phyloP scores from a whole-genome alignment of 2,329 filamentous ascomycete species.

The Teratosphaeria pseudoeucalypti region DNA sequence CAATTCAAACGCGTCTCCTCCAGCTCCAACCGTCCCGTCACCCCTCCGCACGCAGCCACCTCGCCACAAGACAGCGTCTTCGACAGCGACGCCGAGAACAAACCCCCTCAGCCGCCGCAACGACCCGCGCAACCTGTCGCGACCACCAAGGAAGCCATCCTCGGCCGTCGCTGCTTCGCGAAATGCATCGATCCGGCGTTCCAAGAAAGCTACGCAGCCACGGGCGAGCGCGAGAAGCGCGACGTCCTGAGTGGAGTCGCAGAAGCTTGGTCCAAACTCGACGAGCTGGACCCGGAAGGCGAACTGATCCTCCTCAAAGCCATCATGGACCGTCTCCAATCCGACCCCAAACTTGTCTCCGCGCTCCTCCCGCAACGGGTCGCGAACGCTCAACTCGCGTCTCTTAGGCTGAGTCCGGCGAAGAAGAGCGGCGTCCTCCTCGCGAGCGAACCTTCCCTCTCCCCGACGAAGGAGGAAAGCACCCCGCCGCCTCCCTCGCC shows the following conservation, averaged over 20 bases:
- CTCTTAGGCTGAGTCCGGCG: slow-evolving; percentile 17
- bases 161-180: slow-evolving; percentile 71
- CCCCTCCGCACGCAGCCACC: slow-evolving; percentile 8
- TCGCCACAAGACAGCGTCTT: slow-evolving; percentile 23
- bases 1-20: slow-evolving; percentile 78
- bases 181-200: slow-evolving; percentile 75
- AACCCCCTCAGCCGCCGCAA: slow-evolving; percentile 37
- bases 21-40: slow-evolving; percentile 11
- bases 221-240: slow-evolving; percentile 51
- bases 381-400: slow-evolving; percentile 26
- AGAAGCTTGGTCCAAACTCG: slow-evolving; percentile 74
- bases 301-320: slow-evolving; percentile 74
- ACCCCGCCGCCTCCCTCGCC: slow-evolving; percentile 19
- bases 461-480: slow-evolving; percentile 4
- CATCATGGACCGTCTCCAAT: slow-evolving; percentile 62
- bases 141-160: slow-evolving; percentile 62
- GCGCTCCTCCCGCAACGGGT: slow-evolving; percentile 31
- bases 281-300: slow-evolving; percentile 82
- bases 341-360: slow-evolving; percentile 54
- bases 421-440: slow-evolving; percentile 15
- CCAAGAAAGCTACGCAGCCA: slow-evolving; percentile 79
- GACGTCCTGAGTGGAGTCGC: slow-evolving; percentile 75
- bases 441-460: slow-evolving; percentile 9
- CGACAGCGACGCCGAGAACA: slow-evolving; percentile 52
- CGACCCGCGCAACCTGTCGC: slow-evolving; percentile 13